Percentiles rank a stretch among this genome's conserved stretches.
These are phyloP conservation scores for Trichoderma pleuroti DNA, from an alignment of 2,329 filamentous ascomycete species.

Conservation along the genomic window DNA sequence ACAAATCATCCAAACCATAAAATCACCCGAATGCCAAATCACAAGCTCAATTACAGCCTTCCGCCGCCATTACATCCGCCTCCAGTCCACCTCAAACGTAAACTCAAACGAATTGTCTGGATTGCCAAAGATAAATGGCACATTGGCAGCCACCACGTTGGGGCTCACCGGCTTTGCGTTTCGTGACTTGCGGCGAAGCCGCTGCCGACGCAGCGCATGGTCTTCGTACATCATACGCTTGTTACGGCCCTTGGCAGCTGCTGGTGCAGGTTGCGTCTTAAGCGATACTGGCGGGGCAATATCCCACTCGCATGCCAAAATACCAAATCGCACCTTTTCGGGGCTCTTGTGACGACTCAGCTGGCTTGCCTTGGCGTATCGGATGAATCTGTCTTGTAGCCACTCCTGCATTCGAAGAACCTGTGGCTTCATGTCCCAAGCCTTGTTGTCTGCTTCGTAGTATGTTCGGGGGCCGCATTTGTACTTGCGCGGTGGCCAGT, in stretches of 20 bases:
- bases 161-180: slow-evolving; percentile 1
- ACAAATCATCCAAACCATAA: not conserved
- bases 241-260: slow-evolving; percentile 28
- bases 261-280: slow-evolving; percentile 17
- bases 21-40: not conserved
- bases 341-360: slow-evolving; percentile 33
- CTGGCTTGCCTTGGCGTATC: slow-evolving; percentile 35
- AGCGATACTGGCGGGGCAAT: slow-evolving; percentile 24
- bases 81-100: slow-evolving; percentile 25
- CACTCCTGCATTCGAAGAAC: slow-evolving; percentile 38
- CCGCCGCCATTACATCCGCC: not conserved
- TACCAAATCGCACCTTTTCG: slow-evolving; percentile 38
- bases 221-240: slow-evolving; percentile 28
- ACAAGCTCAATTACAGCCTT: not conserved
- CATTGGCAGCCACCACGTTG: slow-evolving; percentile 2
- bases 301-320: slow-evolving; percentile 42
- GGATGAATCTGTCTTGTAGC: slow-evolving; percentile 38
- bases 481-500: not conserved
- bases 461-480: slow-evolving; percentile 26
- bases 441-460: slow-evolving; percentile 34
- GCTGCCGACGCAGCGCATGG: slow-evolving; percentile 22
- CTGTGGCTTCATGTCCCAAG: slow-evolving; percentile 36
- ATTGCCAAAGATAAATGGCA: slow-evolving; percentile 28
- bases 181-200: slow-evolving; percentile 13
- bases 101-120: slow-evolving; percentile 26